Evolutionary conservation across 371 early-diverging fungal species (phyloP), one percentile per base, ranked within the genome.

Genomic region (Funneliformis caledonium): DNA sequence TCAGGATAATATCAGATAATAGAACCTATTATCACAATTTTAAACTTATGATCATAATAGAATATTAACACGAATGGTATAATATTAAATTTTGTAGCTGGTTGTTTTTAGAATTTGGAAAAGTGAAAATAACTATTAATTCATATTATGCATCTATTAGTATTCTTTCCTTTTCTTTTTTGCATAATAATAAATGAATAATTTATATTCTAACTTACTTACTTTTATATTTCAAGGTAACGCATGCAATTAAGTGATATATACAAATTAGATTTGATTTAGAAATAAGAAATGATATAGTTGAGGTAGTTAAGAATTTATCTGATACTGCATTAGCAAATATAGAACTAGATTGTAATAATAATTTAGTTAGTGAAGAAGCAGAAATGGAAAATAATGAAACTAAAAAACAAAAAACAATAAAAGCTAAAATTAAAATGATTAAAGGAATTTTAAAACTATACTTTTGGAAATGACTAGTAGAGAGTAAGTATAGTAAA

Each of bases 171-270:
- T n/a, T n/a, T n/a, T n/a, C n/a, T n/a, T n/a, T n/a, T n/a, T n/a
- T n/a, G n/a, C 4, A n/a, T 4, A 37, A 42, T 14, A 14, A 0
- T 67, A 11, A 7, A 9, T 42, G 4, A 31, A 1, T n/a, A 22
- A 42, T 67, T 42, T 33, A 12, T 42, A 33, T 33, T 37, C 7
- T 33, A 33, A 33, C n/a, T 45, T n/a, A 47, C n/a, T 22, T 45
- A 68, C 19, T 68, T 37, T 7, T 47, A 4, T 67, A n/a, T 67
- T 67, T 31, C 3, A 19, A 69, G 47, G 47, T 69, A 45, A 26
- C 48, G n/a, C 48, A 69, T 69, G 2, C 22, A 69, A 69, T 69
- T 3, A 69, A 69, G 5, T n/a, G 70, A 45, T 47, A 70, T 9
- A 2, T 70, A 45, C 4, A 9, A 70, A 45, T 70, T n/a, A 47